Percentiles rank a stretch among this genome's conserved stretches.
Evolutionary conservation across 2,329 filamentous ascomycete genomes (phyloP).

Genomic region (Balansia obtecta): DNA sequence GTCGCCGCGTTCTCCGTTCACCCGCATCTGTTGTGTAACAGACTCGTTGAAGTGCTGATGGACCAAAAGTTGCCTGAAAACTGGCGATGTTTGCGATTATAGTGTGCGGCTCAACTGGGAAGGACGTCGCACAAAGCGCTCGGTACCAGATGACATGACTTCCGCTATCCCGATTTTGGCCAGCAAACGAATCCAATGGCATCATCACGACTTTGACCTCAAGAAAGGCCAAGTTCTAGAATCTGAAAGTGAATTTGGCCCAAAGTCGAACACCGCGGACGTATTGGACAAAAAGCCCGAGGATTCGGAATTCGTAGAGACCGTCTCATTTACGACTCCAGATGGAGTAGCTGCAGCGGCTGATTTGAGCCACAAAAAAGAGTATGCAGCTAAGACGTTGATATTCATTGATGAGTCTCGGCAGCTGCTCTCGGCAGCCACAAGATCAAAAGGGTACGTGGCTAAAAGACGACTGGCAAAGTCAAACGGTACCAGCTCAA

Average conservation of each 20-base stretch:
- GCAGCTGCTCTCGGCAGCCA: not conserved
- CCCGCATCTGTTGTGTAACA: too few species aligned
- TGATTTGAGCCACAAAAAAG: not conserved
- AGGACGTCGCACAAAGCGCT: constrained; percentile 34
- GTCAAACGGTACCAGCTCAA: not conserved
- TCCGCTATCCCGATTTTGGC: not conserved
- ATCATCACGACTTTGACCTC: not conserved
- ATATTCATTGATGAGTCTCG: constrained; percentile 5
- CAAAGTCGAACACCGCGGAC: not conserved
- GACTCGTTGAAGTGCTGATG: not conserved
- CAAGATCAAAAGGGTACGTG: not conserved
- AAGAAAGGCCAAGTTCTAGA: not conserved
- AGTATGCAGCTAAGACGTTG: not conserved
- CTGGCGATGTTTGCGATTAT: constrained; percentile 66
- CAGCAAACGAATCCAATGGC: not conserved
- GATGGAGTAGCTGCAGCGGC: not conserved
- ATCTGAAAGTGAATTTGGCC: not conserved
- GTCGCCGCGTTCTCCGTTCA: not conserved
- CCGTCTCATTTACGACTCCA: not conserved
- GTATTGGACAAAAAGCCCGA: not conserved
- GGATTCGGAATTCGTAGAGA: not conserved
- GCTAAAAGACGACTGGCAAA: not conserved
- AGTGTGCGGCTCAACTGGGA: constrained; percentile 74
- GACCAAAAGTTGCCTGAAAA: constrained; percentile 45
- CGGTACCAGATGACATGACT: not conserved